Percentiles rank a stretch among this genome's conserved stretches.
Evolutionary conservation across 192 early-diverging fungal genomes (phyloP).

Genomic region (Linnemannia schmuckeri): DNA sequence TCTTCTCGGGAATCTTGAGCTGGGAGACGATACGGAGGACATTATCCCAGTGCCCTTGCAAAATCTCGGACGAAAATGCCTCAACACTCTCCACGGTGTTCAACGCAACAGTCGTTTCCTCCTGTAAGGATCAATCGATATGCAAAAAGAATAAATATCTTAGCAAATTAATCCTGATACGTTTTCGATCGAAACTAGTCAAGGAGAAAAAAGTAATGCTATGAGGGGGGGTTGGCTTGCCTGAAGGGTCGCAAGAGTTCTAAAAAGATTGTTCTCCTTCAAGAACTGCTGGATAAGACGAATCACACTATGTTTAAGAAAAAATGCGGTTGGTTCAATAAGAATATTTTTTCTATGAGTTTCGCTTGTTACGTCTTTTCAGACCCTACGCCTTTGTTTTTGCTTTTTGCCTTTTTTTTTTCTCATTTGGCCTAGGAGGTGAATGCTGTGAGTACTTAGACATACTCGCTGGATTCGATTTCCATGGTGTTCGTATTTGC

Average conservation of each 20-base stretch:
- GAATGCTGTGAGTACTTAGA: neutral
- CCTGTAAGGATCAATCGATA: slow-evolving; percentile 55
- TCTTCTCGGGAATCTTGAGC: slow-evolving; percentile 74
- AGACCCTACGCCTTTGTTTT: neutral
- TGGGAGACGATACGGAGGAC: slow-evolving; percentile 81
- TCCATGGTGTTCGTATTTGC: slow-evolving; percentile 57
- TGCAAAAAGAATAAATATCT: neutral
- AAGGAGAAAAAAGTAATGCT: neutral
- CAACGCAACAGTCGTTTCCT: slow-evolving; percentile 81
- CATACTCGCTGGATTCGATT: slow-evolving; percentile 74
- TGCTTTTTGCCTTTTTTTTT: neutral
- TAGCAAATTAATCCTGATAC: neutral
- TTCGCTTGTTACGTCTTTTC: neutral
- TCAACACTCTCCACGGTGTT: slow-evolving; percentile 91
- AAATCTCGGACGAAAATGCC: slow-evolving; percentile 79
- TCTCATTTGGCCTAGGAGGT: neutral
- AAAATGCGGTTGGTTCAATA: slow-evolving; percentile 1
- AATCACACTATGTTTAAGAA: slow-evolving; percentile 71
- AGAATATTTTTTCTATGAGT: neutral
- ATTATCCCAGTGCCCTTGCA: slow-evolving; percentile 87
- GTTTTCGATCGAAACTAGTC: neutral
- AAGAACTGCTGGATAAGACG: slow-evolving; percentile 94
- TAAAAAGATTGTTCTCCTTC: slow-evolving; percentile 89
- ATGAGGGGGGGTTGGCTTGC: slow-evolving; percentile 25
- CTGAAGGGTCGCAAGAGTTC: slow-evolving; percentile 84